Conservation (phyloP, 768 basidiomycete genomes). For the Xanthoconium purpureum region DNA sequence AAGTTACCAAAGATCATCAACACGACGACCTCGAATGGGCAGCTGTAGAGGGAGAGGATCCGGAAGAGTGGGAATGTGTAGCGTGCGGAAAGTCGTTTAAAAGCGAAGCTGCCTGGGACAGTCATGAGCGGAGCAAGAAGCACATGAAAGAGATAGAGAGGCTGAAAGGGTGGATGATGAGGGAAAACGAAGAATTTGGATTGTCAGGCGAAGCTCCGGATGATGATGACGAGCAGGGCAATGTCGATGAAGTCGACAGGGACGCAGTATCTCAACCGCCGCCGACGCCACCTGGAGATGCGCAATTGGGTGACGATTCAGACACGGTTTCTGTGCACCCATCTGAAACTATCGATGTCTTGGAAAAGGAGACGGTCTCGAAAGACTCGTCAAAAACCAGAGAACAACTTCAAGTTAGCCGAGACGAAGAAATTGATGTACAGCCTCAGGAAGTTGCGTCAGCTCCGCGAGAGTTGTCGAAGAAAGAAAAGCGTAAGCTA, state of each 20-base stretch:
- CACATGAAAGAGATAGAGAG: conserved; percentile 85
- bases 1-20: conserved; percentile 39
- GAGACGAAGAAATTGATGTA: background rate
- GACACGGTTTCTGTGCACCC: background rate
- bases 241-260: conserved; percentile 10
- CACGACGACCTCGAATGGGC: conserved; percentile 69
- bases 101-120: conserved; percentile 92
- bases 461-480: conserved; percentile 45
- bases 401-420: conserved; percentile 2
- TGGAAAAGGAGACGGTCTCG: conserved; percentile 7
- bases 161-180: conserved; percentile 71
- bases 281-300: conserved; percentile 9
- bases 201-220: conserved; percentile 38
- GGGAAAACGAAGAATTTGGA: conserved; percentile 67
- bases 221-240: conserved; percentile 18
- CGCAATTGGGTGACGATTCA: background rate
- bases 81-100: conserved; percentile 87
- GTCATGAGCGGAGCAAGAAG: conserved; percentile 94
- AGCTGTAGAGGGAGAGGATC: conserved; percentile 62
- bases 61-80: conserved; percentile 93
- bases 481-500: conserved; percentile 78
- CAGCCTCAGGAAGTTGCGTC: background rate
- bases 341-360: background rate
- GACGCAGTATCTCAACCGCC: conserved; percentile 11
- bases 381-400: conserved; percentile 7